Base-by-base conservation (phyloP, 441 rosid genomes). In the Pelargonium cotyledonis region DNA sequence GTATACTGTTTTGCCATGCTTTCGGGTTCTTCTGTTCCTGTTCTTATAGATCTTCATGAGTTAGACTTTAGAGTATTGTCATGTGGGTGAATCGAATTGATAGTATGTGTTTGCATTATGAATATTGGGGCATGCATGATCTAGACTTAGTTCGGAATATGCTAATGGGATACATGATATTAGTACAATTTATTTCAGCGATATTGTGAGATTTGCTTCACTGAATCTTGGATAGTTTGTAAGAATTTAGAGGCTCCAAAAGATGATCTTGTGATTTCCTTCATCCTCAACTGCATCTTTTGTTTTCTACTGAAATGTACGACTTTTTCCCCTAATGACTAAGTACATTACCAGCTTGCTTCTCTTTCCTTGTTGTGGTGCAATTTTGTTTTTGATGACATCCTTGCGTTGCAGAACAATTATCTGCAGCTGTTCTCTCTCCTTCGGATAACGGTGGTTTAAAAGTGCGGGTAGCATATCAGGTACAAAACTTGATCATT, bases 401-500 rank as follows among this genome's bases (percentile, higher is more conserved):
- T 65, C 67, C 55, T 74, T 68, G 71, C 65, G 74, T 80, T 74
- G 78, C 88, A 95, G 97, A 85, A 79, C 99, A 97, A 8, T 77
- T 95, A 74, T 80, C 90, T 44, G 82, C 81, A 47, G 57, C 68
- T 35, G 86, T 79, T 76, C 81, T 83, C 72, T 76, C 80, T 69
- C 65, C 80, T 61, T 75, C 83, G 21, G 61, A 71, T 61, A 78
- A 73, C 65, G 77, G 79, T 77, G 86, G 84, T 65, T 72, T 87
- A 75, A 85, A 82, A 74, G 77, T 87, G 70, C 88, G 88, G 74
- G 86, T 92, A 46, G 96, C 98, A 53, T 92, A 80, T 82, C 94
- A 88, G 98, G 98, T 90, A 76, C 66, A n/a, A n/a, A n/a, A n/a
- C 51, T 71, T 68, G 15, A 70, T 26, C 16, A 10, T 65, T 75